phyloP scores from a whole-genome alignment of 108 stramenopile species.

The Pseudonitzschia multistriata region DNA sequence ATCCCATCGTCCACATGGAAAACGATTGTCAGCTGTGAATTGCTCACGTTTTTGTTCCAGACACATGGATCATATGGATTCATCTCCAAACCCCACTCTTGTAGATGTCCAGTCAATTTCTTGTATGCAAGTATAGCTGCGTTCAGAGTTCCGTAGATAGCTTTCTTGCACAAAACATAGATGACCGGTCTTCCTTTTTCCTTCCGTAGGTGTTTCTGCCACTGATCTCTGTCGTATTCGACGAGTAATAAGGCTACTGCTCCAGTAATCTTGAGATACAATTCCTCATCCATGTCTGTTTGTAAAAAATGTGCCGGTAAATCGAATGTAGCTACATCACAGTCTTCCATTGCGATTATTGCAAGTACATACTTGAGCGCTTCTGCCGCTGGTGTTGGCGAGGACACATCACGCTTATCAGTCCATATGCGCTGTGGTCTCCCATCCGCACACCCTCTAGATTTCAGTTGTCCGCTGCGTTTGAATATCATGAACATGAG shows the following conservation, averaged over 20 bases:
- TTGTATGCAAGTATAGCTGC: conserved; percentile 35
- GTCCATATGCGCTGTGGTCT: conserved; percentile 17
- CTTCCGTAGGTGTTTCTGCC: conserved; percentile 2
- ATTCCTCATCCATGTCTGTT: conserved; percentile 24
- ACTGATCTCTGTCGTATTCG: conserved; percentile 23
- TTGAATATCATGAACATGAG: conserved; percentile 42
- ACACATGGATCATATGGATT: conserved; percentile 65
- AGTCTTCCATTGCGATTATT: conserved; percentile 33
- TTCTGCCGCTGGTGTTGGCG: conserved; percentile 30
- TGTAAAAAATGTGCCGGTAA: conserved; percentile 39
- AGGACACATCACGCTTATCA: conserved; percentile 28
- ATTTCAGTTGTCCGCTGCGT: conserved; percentile 28
- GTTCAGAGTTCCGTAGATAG: conserved; percentile 39
- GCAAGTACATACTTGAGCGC: conserved; percentile 15
- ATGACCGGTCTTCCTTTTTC: conserved; percentile 25
- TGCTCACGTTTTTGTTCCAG: conserved; percentile 36
- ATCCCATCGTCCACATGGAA: conserved; percentile 62
- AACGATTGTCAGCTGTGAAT: conserved; percentile 11
- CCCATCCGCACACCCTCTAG: conserved; percentile 36
- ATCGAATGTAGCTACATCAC: conserved; percentile 34
- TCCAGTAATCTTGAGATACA: conserved; percentile 31
- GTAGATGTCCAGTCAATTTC: background rate
- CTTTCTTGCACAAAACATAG: conserved; percentile 28
- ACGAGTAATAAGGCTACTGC: conserved; percentile 25
- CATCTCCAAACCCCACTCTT: conserved; percentile 34